Evolutionary conservation across 2,329 filamentous ascomycete genomes (phyloP), one percentile per base, ranked within the genome.

Genomic region (Arthrobotrys conoides): DNA sequence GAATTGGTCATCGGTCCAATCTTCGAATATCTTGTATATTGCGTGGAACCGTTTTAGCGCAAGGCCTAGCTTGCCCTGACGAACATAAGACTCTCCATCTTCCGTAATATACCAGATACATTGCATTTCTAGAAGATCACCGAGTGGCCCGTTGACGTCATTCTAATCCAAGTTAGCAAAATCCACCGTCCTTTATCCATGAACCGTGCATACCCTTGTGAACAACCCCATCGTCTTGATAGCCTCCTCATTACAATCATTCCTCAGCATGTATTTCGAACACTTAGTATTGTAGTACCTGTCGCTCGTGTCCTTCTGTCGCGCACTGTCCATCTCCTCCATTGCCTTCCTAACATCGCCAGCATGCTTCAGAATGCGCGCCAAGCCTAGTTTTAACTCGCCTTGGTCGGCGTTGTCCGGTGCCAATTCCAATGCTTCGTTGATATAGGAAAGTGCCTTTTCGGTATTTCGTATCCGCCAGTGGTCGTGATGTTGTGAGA

Each of bases 261-360:
- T 97, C 70, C 96, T 91, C 59, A 99, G 88, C 84, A 96, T 94
- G 84, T 99, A 99, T 84, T 99, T 99, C 76, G 95, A 94, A 63
- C 94, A 92, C 86, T 99, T 99, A 80, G 94, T 96, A 87, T 99
- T 99, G 87, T 98, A 98, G 84, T 98, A 97, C 53, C 96, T 91
- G 83, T 99, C 96, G 85, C 91, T 93, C 81, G 92, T 90, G 83
- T 99, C 96, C 80, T 97, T 88, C 80, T 90, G 88, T 66, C 96
- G 90, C 0, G 96, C 96, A 81, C 91, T 87, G 82, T 97, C 92
- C 93, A 99, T 98, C 49, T 90, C 89, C 82, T 94, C 91, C 0
- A 94, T 90, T 0, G 96, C 96, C 84, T 92, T 93, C 81, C 89
- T 86, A 5, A 91, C 86, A 83, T 97, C 90, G 24, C 95, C 96